Evolutionary conservation across 192 early-diverging fungal species (phyloP).

Genomic region (Dispira simplex): DNA sequence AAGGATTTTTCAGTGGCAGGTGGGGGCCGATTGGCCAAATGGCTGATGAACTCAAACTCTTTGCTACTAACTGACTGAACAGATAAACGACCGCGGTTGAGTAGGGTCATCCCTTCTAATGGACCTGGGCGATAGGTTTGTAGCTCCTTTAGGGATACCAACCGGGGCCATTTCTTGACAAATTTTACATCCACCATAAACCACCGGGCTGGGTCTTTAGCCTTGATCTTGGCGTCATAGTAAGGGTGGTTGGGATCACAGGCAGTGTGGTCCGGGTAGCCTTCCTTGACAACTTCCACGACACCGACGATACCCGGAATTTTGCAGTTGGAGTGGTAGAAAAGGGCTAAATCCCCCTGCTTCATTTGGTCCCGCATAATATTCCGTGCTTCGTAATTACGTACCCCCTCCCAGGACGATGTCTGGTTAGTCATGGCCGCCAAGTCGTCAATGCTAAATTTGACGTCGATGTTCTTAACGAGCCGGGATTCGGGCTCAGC

Average conservation of each 20-base stretch:
- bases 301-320: slow-evolving; percentile 67
- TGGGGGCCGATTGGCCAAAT: slow-evolving; percentile 9
- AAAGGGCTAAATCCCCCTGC: slow-evolving; percentile 48
- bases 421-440: slow-evolving; percentile 22
- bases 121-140: slow-evolving; percentile 29
- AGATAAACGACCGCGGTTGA: slow-evolving; percentile 56
- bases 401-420: slow-evolving; percentile 69
- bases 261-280: slow-evolving; percentile 61
- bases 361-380: slow-evolving; percentile 65
- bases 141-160: slow-evolving; percentile 51
- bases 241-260: slow-evolving; percentile 60
- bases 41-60: slow-evolving; percentile 54
- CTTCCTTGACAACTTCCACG: slow-evolving; percentile 37
- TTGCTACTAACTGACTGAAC: slow-evolving; percentile 50
- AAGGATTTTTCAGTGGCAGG: too few species aligned
- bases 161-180: slow-evolving; percentile 38
- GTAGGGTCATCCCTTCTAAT: slow-evolving; percentile 46
- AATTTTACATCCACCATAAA: slow-evolving; percentile 77
- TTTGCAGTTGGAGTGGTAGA: slow-evolving; percentile 83
- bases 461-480: slow-evolving; percentile 47
- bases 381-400: slow-evolving; percentile 74
- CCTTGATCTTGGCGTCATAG: slow-evolving; percentile 55
- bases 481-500: slow-evolving; percentile 60
- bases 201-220: slow-evolving; percentile 51
- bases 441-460: slow-evolving; percentile 56